Evolutionary conservation across 1,139 yeast species (phyloP).

Genomic region (Candida sanyaensis): DNA sequence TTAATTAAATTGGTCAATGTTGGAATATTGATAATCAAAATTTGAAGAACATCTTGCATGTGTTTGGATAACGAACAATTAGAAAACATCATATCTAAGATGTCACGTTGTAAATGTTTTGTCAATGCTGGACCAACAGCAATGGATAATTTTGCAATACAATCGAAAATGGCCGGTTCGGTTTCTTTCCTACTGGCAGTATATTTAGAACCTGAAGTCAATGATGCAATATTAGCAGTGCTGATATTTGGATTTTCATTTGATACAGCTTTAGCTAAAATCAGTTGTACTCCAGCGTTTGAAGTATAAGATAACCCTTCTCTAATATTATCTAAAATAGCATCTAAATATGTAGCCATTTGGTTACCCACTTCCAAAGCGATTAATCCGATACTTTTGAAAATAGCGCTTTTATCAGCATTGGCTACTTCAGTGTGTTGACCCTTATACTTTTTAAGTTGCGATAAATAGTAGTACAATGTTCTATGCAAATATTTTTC

Average conservation of each 20-base stretch:
- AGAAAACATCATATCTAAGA: constrained; percentile 73
- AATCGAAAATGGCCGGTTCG: constrained; percentile 86
- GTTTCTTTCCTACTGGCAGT: constrained; percentile 66
- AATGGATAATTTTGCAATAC: constrained; percentile 80
- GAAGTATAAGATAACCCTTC: constrained; percentile 67
- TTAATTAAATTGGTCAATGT: constrained; percentile 75
- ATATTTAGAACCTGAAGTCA: constrained; percentile 53
- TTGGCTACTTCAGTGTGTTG: constrained; percentile 43
- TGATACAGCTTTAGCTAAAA: constrained; percentile 44
- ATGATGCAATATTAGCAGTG: constrained; percentile 14
- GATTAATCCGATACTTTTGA: constrained; percentile 83
- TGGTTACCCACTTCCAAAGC: constrained; percentile 83
- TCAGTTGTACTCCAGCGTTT: constrained; percentile 42
- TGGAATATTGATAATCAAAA: constrained; percentile 73
- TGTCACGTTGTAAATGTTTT: constrained; percentile 80
- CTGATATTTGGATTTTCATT: constrained; percentile 18
- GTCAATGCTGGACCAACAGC: constrained; percentile 97
- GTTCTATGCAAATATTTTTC: constrained; percentile 81
- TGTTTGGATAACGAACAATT: constrained; percentile 80
- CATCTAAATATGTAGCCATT: constrained; percentile 86
- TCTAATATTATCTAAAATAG: constrained; percentile 77
- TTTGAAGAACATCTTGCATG: constrained; percentile 72
- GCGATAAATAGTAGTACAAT: constrained; percentile 74
- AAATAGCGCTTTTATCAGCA: constrained; percentile 72
- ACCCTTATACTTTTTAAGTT: constrained; percentile 66